Evolutionary conservation across 192 early-diverging fungal genomes (phyloP).

Genomic region (Mortierella antarctica): DNA sequence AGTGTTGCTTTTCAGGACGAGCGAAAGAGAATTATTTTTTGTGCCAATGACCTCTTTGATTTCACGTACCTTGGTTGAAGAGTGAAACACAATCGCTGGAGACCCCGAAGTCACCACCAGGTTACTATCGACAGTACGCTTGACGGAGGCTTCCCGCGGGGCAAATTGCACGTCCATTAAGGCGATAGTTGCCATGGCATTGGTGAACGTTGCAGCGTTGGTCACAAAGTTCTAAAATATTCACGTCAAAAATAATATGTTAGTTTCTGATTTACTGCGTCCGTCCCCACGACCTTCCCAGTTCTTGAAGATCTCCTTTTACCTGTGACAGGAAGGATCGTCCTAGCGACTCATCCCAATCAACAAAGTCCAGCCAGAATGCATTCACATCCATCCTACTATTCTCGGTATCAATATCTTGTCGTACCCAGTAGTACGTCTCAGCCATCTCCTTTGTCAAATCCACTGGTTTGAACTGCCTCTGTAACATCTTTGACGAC

Average conservation of each 20-base stretch:
- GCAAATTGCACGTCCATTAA: slow-evolving; percentile 51
- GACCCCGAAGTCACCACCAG: slow-evolving; percentile 33
- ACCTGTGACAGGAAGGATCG: slow-evolving; percentile 56
- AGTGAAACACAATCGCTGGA: slow-evolving; percentile 57
- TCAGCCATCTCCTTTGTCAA: slow-evolving; percentile 53
- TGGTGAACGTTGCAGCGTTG: slow-evolving; percentile 38
- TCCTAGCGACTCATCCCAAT: slow-evolving; percentile 29
- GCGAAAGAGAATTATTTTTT: neutral
- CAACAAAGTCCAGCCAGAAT: slow-evolving; percentile 61
- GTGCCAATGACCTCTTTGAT: neutral
- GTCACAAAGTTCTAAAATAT: slow-evolving; percentile 55
- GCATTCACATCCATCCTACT: slow-evolving; percentile 20
- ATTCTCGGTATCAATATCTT: neutral
- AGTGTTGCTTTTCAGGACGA: neutral
- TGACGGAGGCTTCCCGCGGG: slow-evolving; percentile 19
- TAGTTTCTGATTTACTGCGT: neutral
- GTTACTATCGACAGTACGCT: slow-evolving; percentile 20
- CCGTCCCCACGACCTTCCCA: neutral
- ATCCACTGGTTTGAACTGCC: slow-evolving; percentile 48
- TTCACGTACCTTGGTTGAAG: slow-evolving; percentile 38
- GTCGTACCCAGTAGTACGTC: slow-evolving; percentile 44
- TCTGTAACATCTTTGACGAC: neutral
- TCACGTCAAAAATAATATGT: neutral
- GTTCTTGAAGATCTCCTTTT: neutral
- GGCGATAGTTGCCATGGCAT: slow-evolving; percentile 52